phyloP scores from a whole-genome alignment of 495 filamentous ascomycete species.

The Trichoderma gamsii region DNA sequence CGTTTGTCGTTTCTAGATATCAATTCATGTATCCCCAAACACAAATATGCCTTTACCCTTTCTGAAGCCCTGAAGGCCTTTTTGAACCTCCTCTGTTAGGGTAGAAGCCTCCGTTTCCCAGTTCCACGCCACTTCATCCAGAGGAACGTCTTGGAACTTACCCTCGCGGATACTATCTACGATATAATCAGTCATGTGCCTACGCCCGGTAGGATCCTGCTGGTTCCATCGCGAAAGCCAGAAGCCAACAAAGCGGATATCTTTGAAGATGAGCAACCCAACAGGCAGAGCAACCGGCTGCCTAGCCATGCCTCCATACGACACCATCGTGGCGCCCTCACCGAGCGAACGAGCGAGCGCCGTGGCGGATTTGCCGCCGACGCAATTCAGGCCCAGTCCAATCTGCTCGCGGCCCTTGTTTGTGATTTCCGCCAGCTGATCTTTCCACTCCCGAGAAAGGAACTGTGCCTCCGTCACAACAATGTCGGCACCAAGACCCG shows the following conservation, averaged over 20 bases:
- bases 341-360: constrained; percentile 64
- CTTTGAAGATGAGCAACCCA: constrained; percentile 81
- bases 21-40: constrained; percentile 48
- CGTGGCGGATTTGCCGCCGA: constrained; percentile 78
- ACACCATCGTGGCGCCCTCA: constrained; percentile 68
- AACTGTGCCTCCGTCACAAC: constrained; percentile 77
- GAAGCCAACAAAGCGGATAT: constrained; percentile 81
- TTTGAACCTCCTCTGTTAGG: constrained; percentile 67
- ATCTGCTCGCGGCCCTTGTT: constrained; percentile 60
- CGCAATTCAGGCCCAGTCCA: constrained; percentile 82
- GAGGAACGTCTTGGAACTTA: constrained; percentile 74
- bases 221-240: constrained; percentile 92
- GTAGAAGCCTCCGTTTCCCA: constrained; percentile 66
- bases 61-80: constrained; percentile 72
- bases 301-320: constrained; percentile 91
- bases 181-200: constrained; percentile 73
- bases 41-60: constrained; percentile 86
- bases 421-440: constrained; percentile 59
- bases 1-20: neutral
- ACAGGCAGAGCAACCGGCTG: constrained; percentile 74
- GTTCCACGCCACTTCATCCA: constrained; percentile 71
- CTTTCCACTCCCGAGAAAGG: constrained; percentile 51
- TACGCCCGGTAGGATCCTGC: constrained; percentile 65
- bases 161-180: constrained; percentile 65
- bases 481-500: constrained; percentile 66